phyloP scores from a whole-genome alignment of 768 basidiomycete species.

The Amanita muscaria region DNA sequence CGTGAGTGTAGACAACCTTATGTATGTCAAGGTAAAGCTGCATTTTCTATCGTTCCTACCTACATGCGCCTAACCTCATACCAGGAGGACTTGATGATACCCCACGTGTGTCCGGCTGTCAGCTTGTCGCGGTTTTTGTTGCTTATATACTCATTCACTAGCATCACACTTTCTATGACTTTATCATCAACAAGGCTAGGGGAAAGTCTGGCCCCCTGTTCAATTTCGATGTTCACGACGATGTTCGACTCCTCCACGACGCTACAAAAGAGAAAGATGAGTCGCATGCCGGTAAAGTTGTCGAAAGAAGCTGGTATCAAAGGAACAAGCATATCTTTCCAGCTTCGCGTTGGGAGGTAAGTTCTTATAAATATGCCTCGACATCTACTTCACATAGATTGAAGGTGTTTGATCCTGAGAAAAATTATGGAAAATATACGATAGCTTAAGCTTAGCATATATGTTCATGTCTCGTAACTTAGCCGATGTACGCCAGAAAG shows the following conservation, averaged over 20 bases:
- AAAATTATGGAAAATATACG: slow-evolving; percentile 88
- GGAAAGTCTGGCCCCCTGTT: slow-evolving; percentile 98
- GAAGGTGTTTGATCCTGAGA: slow-evolving; percentile 90
- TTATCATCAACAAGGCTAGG: slow-evolving; percentile 95
- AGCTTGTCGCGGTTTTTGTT: slow-evolving; percentile 2
- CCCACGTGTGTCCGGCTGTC: slow-evolving; percentile 54
- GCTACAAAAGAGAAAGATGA: slow-evolving; percentile 97
- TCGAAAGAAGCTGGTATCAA: slow-evolving; percentile 92
- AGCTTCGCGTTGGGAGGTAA: slow-evolving; percentile 90
- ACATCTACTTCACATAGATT: too few species aligned
- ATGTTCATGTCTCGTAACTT: too few species aligned
- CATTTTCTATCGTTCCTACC: slow-evolving; percentile 4
- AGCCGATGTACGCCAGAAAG: too few species aligned
- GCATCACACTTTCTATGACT: slow-evolving; percentile 98
- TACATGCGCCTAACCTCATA: slow-evolving; percentile 5
- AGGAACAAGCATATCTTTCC: slow-evolving; percentile 98
- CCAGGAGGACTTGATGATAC: slow-evolving; percentile 96
- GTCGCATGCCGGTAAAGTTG: slow-evolving; percentile 97
- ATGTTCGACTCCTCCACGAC: slow-evolving; percentile 88
- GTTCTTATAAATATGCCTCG: slow-evolving; percentile 17
- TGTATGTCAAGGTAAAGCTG: slow-evolving; percentile 86
- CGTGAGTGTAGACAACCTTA: slow-evolving; percentile 89
- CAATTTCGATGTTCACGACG: slow-evolving; percentile 98
- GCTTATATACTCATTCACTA: slow-evolving; percentile 22
- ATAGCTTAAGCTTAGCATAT: slow-evolving; percentile 34